Evolutionary conservation across 306 rosid species (phyloP).

Genomic region (Comarum palustre): DNA sequence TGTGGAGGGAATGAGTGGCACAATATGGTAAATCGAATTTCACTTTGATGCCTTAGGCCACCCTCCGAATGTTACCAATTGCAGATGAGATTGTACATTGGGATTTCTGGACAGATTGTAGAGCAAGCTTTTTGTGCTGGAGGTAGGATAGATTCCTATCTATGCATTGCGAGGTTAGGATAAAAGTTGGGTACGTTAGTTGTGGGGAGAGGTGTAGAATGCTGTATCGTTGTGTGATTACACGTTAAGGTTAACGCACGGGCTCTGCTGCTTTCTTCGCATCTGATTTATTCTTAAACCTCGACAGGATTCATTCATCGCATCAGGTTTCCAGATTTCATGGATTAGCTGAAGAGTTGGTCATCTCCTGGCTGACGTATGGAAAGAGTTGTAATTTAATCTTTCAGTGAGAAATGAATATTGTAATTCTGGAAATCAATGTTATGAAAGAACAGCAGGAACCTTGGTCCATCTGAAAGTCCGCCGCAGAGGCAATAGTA

Average conservation of each 20-base stretch:
- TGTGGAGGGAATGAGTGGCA: conserved; percentile 24
- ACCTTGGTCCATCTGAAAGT: background rate
- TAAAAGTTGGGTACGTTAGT: background rate
- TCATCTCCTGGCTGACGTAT: background rate
- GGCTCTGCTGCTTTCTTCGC: background rate
- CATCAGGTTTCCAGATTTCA: background rate
- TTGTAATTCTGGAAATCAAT: background rate
- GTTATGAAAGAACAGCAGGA: background rate
- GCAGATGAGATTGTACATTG: conserved; percentile 25
- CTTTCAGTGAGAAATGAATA: background rate
- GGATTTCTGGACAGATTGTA: conserved; percentile 36
- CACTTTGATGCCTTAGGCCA: conserved; percentile 16
- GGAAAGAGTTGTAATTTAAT: background rate
- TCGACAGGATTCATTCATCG: background rate
- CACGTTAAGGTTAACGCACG: background rate
- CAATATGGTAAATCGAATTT: conserved; percentile 15
- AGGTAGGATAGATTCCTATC: conserved; percentile 33
- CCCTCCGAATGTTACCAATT: conserved; percentile 5
- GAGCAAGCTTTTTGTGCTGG: conserved; percentile 20
- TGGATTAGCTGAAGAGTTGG: background rate
- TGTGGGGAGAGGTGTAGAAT: background rate
- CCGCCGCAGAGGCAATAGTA: background rate
- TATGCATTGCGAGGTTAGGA: conserved; percentile 13
- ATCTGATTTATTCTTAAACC: background rate
- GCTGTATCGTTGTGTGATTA: conserved; percentile 19